Conservation (phyloP, 2,329 filamentous ascomycete genomes). For the Emericellopsis atlantica region DNA sequence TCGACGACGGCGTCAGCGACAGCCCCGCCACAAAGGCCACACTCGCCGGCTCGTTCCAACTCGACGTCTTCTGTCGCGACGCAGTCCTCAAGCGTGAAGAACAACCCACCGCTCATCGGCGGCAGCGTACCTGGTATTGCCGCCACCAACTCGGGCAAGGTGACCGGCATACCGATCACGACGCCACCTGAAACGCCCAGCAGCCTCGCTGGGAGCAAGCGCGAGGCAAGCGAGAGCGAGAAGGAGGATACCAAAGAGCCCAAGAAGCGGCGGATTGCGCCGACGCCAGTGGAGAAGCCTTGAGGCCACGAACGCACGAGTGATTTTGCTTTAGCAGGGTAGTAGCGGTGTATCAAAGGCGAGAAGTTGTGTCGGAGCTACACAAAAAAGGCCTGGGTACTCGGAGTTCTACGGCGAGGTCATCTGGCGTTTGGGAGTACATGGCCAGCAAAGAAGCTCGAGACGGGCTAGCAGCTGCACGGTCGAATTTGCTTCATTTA, state of each 20-base stretch:
- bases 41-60: conserved; percentile 74
- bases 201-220: conserved; percentile 26
- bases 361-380: too few relatives aligned
- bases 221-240: conserved; percentile 43
- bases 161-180: conserved; percentile 58
- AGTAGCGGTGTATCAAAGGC: too few relatives aligned
- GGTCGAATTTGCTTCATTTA: too few relatives aligned
- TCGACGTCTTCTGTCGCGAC: conserved; percentile 72
- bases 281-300: conserved; percentile 39
- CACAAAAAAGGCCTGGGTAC: too few relatives aligned
- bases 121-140: conserved; percentile 67
- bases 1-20: conserved; percentile 30
- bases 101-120: conserved; percentile 67
- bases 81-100: conserved; percentile 48
- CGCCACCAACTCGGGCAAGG: conserved; percentile 55
- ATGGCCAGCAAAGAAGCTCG: too few relatives aligned
- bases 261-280: conserved; percentile 61
- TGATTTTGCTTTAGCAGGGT: too few relatives aligned
- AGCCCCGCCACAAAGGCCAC: conserved; percentile 51
- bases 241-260: conserved; percentile 39
- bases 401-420: too few relatives aligned
- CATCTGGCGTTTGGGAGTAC: too few relatives aligned
- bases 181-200: conserved; percentile 85
- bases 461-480: too few relatives aligned
- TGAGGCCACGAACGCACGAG: not conserved